Evolutionary conservation across 1,284 basidiomycete species (phyloP).

Genomic region (Bjerkandera adusta): DNA sequence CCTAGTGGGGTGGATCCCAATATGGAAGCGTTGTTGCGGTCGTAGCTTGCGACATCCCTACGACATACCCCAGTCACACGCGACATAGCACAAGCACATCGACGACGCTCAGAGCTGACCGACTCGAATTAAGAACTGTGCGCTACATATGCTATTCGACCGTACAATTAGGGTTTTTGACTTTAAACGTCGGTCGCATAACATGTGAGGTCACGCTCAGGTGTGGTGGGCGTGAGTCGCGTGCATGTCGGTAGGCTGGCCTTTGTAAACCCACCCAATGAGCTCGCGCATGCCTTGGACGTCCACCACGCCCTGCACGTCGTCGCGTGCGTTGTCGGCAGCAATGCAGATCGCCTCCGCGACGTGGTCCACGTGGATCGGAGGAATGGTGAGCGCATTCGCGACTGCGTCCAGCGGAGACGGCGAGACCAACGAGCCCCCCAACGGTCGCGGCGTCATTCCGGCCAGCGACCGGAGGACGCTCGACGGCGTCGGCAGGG

Average conservation of each 20-base stretch:
- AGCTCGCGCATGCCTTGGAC: conserved; percentile 75
- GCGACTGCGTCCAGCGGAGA: conserved; percentile 69
- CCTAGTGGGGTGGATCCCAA: too few relatives aligned
- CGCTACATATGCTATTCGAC: too few relatives aligned
- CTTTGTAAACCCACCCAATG: conserved; percentile 58
- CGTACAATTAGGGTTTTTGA: too few relatives aligned
- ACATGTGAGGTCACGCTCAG: too few relatives aligned
- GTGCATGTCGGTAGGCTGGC: conserved; percentile 13
- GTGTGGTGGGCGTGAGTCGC: too few relatives aligned
- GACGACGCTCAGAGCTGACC: too few relatives aligned
- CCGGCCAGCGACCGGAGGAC: conserved; percentile 51
- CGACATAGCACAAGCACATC: too few relatives aligned
- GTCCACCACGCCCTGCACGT: conserved; percentile 69
- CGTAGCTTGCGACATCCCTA: too few relatives aligned
- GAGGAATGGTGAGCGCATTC: conserved; percentile 76
- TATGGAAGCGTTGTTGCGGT: too few relatives aligned
- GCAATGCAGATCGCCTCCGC: conserved; percentile 78
- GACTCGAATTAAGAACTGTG: too few relatives aligned
- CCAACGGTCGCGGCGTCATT: conserved; percentile 28
- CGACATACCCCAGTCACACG: too few relatives aligned
- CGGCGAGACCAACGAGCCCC: conserved; percentile 28
- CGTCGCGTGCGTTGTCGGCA: conserved; percentile 33
- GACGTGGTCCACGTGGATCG: conserved; percentile 96
- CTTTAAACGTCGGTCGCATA: too few relatives aligned
- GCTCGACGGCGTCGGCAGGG: conserved; percentile 63